Evolutionary conservation across 1,139 yeast species (phyloP).

Genomic region (Debaryomycetaceae sp.): DNA sequence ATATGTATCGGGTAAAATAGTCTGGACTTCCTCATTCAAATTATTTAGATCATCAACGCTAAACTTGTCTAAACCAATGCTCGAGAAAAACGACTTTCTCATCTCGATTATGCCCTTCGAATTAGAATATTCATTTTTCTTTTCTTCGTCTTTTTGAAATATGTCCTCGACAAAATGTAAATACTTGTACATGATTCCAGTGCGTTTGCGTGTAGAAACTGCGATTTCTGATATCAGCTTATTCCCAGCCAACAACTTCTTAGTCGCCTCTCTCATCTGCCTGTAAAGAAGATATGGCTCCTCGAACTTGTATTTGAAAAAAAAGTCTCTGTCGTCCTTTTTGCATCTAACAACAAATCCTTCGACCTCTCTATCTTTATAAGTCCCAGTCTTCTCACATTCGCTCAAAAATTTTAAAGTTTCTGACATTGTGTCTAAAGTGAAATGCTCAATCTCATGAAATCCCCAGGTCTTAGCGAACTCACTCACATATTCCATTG

Average conservation of each 20-base stretch:
- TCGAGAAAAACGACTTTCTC: conserved; percentile 55
- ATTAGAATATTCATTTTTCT: conserved; percentile 42
- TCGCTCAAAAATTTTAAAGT: conserved; percentile 52
- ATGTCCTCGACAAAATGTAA: conserved; percentile 60
- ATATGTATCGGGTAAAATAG: conserved; percentile 6
- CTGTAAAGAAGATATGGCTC: conserved; percentile 92
- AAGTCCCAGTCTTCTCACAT: conserved; percentile 67
- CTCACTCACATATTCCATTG: conserved; percentile 53
- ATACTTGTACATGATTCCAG: conserved; percentile 61
- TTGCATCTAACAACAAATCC: conserved; percentile 87
- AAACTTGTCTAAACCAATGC: conserved; percentile 31
- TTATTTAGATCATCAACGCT: conserved; percentile 15
- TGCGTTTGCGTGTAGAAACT: conserved; percentile 45
- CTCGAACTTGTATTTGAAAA: conserved; percentile 92
- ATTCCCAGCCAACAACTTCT: conserved; percentile 43
- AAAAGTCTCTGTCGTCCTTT: conserved; percentile 36
- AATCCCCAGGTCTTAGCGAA: conserved; percentile 79
- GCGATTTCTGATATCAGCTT: conserved; percentile 40
- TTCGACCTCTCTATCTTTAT: conserved; percentile 71
- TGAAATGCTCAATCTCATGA: conserved; percentile 47
- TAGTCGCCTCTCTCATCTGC: conserved; percentile 86
- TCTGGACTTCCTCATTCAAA: conserved; percentile 11
- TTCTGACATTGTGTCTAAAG: conserved; percentile 31
- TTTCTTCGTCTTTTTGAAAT: conserved; percentile 42
- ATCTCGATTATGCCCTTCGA: conserved; percentile 76